Base-by-base conservation (phyloP, 2,329 filamentous ascomycete genomes). In the Monosporascus sp. region DNA sequence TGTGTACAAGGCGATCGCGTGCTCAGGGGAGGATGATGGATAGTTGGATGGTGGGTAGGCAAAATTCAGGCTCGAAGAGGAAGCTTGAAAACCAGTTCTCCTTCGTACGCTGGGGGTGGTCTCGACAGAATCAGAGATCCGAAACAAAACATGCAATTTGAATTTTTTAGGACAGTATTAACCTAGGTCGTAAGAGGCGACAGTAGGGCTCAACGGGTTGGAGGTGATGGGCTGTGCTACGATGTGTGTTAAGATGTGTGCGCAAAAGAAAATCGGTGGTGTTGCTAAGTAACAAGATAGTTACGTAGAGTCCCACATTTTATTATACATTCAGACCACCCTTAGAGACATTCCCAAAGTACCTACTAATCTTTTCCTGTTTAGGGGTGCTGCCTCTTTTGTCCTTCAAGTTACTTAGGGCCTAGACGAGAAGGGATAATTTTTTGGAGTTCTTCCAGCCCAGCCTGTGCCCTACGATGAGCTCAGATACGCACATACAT, bases 1-100 rank as follows among this genome's bases (percentile, higher is more conserved):
- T 45, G 54, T 52, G 50, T 49, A 14, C 18, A 20, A 49, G 20
- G 48, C 17, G 48, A 5, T 50, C 39, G 49, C 36, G 37, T 50
- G 27, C 27, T 18, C 15, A 20, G 22, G 52, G 45, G 53, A 50
- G 50, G 50, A 53, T 45, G 35, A 54, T 55, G 51, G 48, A 51
- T 49, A 50, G 51, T 50, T 50, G 57, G 59, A 20, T 20, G 20
- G 14, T 36, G 27, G 37, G 41, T 49, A 11, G 7, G 43, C 39
- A 43, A 43, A 2, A 18, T 9, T 9, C 18, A 43, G 22, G 22
- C 18, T 18, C n/a, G 22, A 35, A 35, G 31, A 35, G 14, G 9
- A 35, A 43, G 17, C 39, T 43, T 24, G 39, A 20, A 14, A 20
- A 14, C 22, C 14, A 14, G 18, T 14, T 43, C 39, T 43, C n/a